phyloP scores from a whole-genome alignment of 306 rosid species.

The Psophocarpus tetragonolobus region DNA sequence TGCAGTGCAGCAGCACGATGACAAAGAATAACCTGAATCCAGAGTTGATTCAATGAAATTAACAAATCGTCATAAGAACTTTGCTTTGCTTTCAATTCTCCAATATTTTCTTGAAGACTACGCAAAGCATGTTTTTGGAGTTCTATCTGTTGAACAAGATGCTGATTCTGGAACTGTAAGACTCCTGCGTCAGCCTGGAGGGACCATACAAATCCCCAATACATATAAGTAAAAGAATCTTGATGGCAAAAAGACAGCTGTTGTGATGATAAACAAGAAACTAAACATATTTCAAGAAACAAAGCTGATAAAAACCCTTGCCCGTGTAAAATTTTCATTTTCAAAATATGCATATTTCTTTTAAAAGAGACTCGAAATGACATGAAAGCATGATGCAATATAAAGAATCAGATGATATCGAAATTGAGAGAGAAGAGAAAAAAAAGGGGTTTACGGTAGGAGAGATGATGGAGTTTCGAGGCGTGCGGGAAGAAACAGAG shows the following conservation, averaged over 20 bases:
- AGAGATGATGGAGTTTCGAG: slow-evolving; percentile 59
- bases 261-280: slow-evolving; percentile 17
- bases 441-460: slow-evolving; percentile 45
- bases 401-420: background rate
- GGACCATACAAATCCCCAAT: slow-evolving; percentile 20
- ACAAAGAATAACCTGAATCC: slow-evolving; percentile 75
- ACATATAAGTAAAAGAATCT: slow-evolving; percentile 15
- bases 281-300: background rate
- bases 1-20: slow-evolving; percentile 1
- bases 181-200: slow-evolving; percentile 77
- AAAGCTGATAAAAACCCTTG: background rate
- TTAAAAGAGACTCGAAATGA: background rate
- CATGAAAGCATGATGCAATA: slow-evolving; percentile 7
- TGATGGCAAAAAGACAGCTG: background rate
- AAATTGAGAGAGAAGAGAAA: background rate
- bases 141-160: slow-evolving; percentile 77
- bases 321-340: background rate
- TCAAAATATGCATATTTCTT: background rate
- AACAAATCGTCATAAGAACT: slow-evolving; percentile 69
- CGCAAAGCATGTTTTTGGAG: slow-evolving; percentile 70
- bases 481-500: slow-evolving; percentile 52
- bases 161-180: slow-evolving; percentile 84
- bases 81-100: slow-evolving; percentile 57
- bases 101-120: slow-evolving; percentile 60
- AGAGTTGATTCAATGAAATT: slow-evolving; percentile 65